Evolutionary conservation across 345 rosid species (phyloP), one percentile per base, ranked within the genome.

Genomic region (Citrus mangshanensis): DNA sequence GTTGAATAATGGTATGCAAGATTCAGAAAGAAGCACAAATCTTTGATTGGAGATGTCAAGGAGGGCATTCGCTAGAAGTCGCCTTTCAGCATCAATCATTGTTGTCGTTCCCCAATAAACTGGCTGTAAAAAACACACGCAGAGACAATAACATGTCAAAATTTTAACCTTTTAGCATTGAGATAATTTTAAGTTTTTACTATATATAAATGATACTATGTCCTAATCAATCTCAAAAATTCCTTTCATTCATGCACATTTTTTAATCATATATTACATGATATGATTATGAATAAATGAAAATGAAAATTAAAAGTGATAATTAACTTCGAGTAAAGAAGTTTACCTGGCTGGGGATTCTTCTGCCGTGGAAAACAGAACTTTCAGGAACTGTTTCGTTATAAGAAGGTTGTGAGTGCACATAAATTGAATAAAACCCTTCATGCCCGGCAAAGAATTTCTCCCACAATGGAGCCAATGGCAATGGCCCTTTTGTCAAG

Each of bases 391-490:
- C 18, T 16, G 83, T 34, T 35, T 86, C 91, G 63, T 83, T 73
- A 71, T 84, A 91, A 32, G 80, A 83, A 70, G 98, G 98, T 77
- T 82, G 87, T 7, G 97, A 77, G 77, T 94, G 98, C 18, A 93
- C 87, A 74, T 92, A 92, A 80, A 94, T 87, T 21, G 97, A 86
- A 81, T 88, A 92, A 34, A 87, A 76, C 30, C 91, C 91, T 78
- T 89, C 63, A 71, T 94, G 84, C 1, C 93, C 93, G 72, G 86
- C 67, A 75, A 94, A 90, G 77, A 91, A 90, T 74, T 85, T 89
- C 75, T 92, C 98, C 97, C 98, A 92, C 82, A 92, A 55, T 2
- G 88, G 88, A 83, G 93, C 90, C 78, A 94, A 82, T 22, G 91
- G 87, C 70, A 94, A 86, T 9, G 88, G 85, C 34, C 95, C 90